phyloP scores from a whole-genome alignment of 805 yeast genomes.

The Yamadazyma laniorum region DNA sequence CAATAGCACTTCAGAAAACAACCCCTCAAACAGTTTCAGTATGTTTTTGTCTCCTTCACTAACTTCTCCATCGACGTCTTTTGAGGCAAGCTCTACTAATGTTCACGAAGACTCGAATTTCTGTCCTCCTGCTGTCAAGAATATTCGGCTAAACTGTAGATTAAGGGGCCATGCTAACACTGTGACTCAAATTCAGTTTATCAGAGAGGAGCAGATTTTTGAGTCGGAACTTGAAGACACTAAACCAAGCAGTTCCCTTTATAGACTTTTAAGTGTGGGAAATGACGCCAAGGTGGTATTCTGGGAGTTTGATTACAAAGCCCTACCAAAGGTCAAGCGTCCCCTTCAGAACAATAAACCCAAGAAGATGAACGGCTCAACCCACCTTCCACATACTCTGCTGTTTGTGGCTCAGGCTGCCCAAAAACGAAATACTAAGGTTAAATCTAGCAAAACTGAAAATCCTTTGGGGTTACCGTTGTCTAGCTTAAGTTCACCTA shows the following conservation, averaged over 20 bases:
- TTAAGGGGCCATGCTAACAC: slow-evolving; percentile 42
- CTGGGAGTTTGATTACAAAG: slow-evolving; percentile 46
- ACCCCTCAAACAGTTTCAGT: slow-evolving; percentile 9
- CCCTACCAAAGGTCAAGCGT: slow-evolving; percentile 34
- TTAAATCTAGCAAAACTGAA: slow-evolving; percentile 2
- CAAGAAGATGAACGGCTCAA: background rate
- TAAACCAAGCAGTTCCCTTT: slow-evolving; percentile 18
- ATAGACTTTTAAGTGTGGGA: slow-evolving; percentile 38
- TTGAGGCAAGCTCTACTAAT: slow-evolving; percentile 20
- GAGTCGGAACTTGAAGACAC: slow-evolving; percentile 8
- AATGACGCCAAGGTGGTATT: slow-evolving; percentile 39
- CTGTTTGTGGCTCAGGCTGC: background rate
- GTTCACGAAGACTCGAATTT: slow-evolving; percentile 6
- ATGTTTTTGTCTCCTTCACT: slow-evolving; percentile 21
- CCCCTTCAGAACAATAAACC: slow-evolving; percentile 1
- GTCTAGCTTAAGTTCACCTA: slow-evolving; percentile 6
- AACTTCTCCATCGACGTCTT: slow-evolving; percentile 22
- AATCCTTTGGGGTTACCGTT: background rate
- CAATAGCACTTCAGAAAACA: slow-evolving; percentile 22
- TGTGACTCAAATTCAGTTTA: slow-evolving; percentile 28
- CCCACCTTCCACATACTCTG: background rate
- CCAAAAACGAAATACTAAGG: slow-evolving; percentile 5
- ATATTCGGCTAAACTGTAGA: slow-evolving; percentile 34
- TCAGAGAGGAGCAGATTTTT: slow-evolving; percentile 15
- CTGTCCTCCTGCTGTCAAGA: slow-evolving; percentile 37